phyloP scores from a whole-genome alignment of 164 flowering plant genomes.

The Piper betle region DNA sequence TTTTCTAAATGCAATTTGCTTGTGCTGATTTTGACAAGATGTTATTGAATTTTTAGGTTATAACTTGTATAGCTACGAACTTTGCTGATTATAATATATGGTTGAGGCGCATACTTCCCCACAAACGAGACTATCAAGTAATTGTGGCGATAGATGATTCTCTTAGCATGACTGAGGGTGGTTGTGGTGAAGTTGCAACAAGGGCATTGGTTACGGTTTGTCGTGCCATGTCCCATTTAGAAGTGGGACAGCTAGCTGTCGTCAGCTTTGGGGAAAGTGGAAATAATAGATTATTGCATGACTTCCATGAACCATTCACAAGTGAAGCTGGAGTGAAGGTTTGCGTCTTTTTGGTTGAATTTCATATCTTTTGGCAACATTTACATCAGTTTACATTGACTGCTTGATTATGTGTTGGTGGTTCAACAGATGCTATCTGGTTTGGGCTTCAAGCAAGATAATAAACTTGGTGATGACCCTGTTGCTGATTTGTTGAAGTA shows the following conservation, averaged over 20 bases:
- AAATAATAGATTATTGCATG: conserved; percentile 63
- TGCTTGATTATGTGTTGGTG: too few species aligned
- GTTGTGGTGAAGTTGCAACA: conserved; percentile 70
- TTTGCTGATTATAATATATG: conserved; percentile 87
- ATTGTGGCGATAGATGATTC: conserved; percentile 94
- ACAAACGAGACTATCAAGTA: conserved; percentile 94
- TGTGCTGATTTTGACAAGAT: too few species aligned
- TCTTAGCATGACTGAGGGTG: conserved; percentile 85
- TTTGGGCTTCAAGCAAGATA: conserved; percentile 87
- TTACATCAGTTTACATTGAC: too few species aligned
- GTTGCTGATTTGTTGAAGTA: conserved; percentile 67
- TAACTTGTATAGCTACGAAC: conserved; percentile 86
- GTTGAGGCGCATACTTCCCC: conserved; percentile 77
- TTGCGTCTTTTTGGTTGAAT: too few species aligned
- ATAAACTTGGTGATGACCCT: conserved; percentile 68
- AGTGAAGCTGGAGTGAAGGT: conserved; percentile 64
- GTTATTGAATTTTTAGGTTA: conserved; percentile 19
- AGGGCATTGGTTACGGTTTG: conserved; percentile 94
- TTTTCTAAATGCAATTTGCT: too few species aligned
- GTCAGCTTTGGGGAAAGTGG: conserved; percentile 90
- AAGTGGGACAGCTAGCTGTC: conserved; percentile 87
- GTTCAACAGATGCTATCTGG: conserved; percentile 52
- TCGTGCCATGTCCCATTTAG: conserved; percentile 91
- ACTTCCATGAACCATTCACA: conserved; percentile 71
- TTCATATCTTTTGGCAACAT: too few species aligned